Conservation (phyloP, 2,329 filamentous ascomycete species). For the Aureobasidium sp. region DNA sequence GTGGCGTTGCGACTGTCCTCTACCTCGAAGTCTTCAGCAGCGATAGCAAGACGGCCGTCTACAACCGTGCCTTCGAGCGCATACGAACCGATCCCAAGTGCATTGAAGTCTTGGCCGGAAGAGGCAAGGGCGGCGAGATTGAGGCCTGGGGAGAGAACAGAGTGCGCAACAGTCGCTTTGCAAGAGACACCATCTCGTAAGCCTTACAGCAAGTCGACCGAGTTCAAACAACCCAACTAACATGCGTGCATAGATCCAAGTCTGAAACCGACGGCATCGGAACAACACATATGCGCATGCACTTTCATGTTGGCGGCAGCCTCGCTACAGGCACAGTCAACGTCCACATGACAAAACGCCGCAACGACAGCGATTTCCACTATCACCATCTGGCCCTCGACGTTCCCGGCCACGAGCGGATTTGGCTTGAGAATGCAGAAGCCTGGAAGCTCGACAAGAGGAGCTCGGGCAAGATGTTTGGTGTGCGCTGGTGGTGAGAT, state of each 20-base stretch:
- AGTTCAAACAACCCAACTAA: background rate
- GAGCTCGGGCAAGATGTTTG: constrained; percentile 46
- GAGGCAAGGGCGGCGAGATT: constrained; percentile 46
- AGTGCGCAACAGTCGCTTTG: constrained; percentile 71
- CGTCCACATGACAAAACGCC: constrained; percentile 66
- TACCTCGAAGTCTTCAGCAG: constrained; percentile 75
- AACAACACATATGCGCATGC: constrained; percentile 72
- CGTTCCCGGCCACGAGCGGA: constrained; percentile 56
- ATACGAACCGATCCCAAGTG: constrained; percentile 67
- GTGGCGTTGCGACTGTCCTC: constrained; percentile 67
- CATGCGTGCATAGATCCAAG: constrained; percentile 45
- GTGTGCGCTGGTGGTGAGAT: constrained; percentile 47
- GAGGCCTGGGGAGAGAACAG: constrained; percentile 66
- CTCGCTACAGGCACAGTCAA: constrained; percentile 63
- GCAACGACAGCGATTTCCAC: constrained; percentile 58
- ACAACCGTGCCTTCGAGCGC: constrained; percentile 75
- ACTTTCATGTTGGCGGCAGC: constrained; percentile 79
- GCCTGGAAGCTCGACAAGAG: constrained; percentile 35
- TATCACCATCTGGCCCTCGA: constrained; percentile 78
- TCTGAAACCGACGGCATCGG: constrained; percentile 64
- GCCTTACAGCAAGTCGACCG: background rate
- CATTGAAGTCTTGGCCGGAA: constrained; percentile 63
- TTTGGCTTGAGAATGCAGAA: constrained; percentile 58
- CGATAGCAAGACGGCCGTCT: constrained; percentile 77
- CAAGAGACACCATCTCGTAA: constrained; percentile 50